phyloP scores from a whole-genome alignment of 2,329 filamentous ascomycete species.

The Myriangium duriaei region DNA sequence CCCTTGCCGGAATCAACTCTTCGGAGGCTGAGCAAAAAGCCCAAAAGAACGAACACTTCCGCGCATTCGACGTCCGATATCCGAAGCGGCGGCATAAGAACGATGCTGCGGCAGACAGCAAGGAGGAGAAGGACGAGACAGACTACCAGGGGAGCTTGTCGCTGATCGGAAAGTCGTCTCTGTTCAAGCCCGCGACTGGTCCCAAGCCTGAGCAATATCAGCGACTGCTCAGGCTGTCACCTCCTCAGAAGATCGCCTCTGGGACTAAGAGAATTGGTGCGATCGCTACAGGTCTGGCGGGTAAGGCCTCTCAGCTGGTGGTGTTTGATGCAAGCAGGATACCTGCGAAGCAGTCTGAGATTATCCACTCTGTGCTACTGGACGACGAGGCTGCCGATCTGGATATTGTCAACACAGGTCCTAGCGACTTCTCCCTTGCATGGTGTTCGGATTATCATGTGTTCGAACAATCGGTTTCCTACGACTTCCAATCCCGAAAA shows the following conservation, averaged over 20 bases:
- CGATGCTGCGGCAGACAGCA: constrained; percentile 26
- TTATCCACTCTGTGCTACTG: constrained; percentile 42
- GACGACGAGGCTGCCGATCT: constrained; percentile 52
- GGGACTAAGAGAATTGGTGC: constrained; percentile 56
- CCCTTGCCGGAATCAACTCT: constrained; percentile 73
- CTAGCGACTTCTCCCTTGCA: constrained; percentile 55
- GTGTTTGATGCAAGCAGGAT: constrained; percentile 58
- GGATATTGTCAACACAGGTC: constrained; percentile 50
- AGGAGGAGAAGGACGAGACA: constrained; percentile 18
- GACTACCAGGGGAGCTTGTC: constrained; percentile 26
- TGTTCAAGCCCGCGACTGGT: constrained; percentile 35
- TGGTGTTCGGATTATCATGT: constrained; percentile 71
- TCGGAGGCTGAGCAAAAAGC: constrained; percentile 57
- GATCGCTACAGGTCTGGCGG: constrained; percentile 64
- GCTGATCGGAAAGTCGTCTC: constrained; percentile 36
- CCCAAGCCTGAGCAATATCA: constrained; percentile 47
- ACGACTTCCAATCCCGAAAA: constrained; percentile 33
- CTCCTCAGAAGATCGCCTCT: constrained; percentile 36
- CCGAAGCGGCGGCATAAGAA: constrained; percentile 35
- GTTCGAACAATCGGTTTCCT: constrained; percentile 49
- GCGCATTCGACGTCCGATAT: constrained; percentile 55
- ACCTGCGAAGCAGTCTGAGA: constrained; percentile 37
- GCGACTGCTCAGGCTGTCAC: constrained; percentile 44
- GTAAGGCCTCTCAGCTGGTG: constrained; percentile 60
- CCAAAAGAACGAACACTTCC: constrained; percentile 73